Evolutionary conservation across 371 early-diverging fungal species (phyloP).

Genomic region (Mucor velutinosus): DNA sequence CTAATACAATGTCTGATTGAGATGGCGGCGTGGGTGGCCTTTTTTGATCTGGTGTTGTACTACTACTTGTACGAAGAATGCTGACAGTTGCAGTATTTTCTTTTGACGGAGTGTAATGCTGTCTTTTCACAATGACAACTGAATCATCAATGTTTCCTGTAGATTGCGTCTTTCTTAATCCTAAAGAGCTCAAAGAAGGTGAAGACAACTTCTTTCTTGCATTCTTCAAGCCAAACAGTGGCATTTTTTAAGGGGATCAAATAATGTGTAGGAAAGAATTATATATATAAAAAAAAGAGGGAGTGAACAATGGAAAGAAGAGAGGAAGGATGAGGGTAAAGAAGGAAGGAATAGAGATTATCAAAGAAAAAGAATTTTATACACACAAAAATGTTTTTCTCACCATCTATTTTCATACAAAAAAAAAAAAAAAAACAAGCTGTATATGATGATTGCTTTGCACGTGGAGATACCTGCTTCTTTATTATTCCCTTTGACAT

Average conservation of each 20-base stretch:
- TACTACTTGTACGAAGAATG: not conserved
- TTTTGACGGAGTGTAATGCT: not conserved
- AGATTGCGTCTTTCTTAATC: constrained; percentile 25
- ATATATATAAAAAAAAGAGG: not conserved
- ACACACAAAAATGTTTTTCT: not conserved
- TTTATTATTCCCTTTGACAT: constrained; percentile 4
- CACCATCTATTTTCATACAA: not conserved
- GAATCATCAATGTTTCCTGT: constrained; percentile 28
- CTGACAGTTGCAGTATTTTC: constrained; percentile 5
- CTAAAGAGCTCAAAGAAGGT: not conserved
- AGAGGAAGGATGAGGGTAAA: constrained; percentile 3
- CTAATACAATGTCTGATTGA: not conserved
- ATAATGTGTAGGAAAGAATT: not conserved
- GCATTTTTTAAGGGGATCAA: constrained; percentile 22
- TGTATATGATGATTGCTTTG: not conserved
- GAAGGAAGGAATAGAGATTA: not conserved
- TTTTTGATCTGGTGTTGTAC: not conserved
- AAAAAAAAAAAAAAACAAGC: not conserved
- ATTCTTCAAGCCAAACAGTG: constrained; percentile 26
- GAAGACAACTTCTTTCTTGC: constrained; percentile 18
- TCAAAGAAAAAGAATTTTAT: not conserved
- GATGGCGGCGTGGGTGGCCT: not conserved
- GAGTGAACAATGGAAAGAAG: constrained; percentile 13
- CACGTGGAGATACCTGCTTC: constrained; percentile 3
- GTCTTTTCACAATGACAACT: not conserved